Conservation (phyloP, 176 grass and related monocot species). For the Sorghum bicolor region DNA sequence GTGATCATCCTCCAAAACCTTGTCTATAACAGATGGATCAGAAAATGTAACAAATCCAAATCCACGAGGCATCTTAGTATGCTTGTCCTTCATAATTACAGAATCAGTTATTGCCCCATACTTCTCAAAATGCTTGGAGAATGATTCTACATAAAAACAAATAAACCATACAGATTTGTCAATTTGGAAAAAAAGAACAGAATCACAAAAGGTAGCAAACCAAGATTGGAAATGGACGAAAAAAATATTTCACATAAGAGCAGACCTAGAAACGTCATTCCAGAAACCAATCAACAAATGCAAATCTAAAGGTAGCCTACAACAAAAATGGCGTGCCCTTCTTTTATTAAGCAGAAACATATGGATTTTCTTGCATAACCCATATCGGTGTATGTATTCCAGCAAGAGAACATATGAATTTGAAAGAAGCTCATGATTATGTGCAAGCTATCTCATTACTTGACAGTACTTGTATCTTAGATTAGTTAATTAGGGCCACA, state of each 20-base stretch:
- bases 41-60: conserved; percentile 99
- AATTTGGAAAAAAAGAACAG: conserved; percentile 32
- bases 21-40: conserved; percentile 96
- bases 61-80: conserved; percentile 96
- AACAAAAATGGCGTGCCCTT: neutral
- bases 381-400: neutral
- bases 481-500: neutral
- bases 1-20: conserved; percentile 95
- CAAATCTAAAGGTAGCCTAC: neutral
- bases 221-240: neutral
- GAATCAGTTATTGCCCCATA: conserved; percentile 96
- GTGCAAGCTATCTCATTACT: neutral
- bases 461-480: neutral
- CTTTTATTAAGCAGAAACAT: neutral
- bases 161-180: conserved; percentile 58
- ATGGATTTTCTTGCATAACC: neutral
- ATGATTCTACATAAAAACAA: conserved; percentile 79
- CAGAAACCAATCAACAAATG: conserved; percentile 14
- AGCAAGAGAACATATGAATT: neutral
- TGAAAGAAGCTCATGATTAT: neutral
- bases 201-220: conserved; percentile 11
- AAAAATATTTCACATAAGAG: conserved; percentile 8
- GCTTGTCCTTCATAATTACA: conserved; percentile 99
- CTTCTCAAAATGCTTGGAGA: conserved; percentile 95
- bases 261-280: neutral